phyloP scores from a whole-genome alignment of 169 alveolate species.

The Plasmodium gaboni region DNA sequence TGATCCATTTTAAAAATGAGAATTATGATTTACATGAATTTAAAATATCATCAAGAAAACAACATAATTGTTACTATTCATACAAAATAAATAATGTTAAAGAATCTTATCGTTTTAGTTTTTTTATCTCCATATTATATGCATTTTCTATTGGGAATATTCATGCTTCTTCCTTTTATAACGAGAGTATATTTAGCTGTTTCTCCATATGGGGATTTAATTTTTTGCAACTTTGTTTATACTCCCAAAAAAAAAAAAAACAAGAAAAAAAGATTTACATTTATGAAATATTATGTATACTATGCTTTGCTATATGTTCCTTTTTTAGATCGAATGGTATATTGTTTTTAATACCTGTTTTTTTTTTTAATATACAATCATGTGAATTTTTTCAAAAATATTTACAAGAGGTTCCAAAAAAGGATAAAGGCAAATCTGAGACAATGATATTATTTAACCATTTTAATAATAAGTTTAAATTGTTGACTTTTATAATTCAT shows the following conservation, averaged over 20 bases:
- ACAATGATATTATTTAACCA: background rate
- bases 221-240: slow-evolving; percentile 47
- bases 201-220: slow-evolving; percentile 76
- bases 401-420: background rate
- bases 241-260: background rate
- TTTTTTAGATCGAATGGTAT: slow-evolving; percentile 82
- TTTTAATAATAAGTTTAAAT: background rate
- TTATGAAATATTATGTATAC: slow-evolving; percentile 46
- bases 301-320: slow-evolving; percentile 42
- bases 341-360: slow-evolving; percentile 81
- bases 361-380: slow-evolving; percentile 76
- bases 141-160: slow-evolving; percentile 38
- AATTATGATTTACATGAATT: background rate
- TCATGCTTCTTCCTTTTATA: slow-evolving; percentile 63
- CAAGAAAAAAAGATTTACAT: background rate
- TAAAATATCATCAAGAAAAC: background rate
- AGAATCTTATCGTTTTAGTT: slow-evolving; percentile 27
- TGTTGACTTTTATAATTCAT: slow-evolving; percentile 25
- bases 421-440: no score
- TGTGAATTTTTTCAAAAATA: slow-evolving; percentile 60
- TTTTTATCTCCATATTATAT: slow-evolving; percentile 28
- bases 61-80: slow-evolving; percentile 25
- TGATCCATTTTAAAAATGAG: background rate
- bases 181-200: slow-evolving; percentile 70
- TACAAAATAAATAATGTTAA: background rate